Percentiles rank a stretch among this genome's conserved stretches.
phyloP scores from a whole-genome alignment of 73 alveolate genomes.

The Urostyla sp. region DNA sequence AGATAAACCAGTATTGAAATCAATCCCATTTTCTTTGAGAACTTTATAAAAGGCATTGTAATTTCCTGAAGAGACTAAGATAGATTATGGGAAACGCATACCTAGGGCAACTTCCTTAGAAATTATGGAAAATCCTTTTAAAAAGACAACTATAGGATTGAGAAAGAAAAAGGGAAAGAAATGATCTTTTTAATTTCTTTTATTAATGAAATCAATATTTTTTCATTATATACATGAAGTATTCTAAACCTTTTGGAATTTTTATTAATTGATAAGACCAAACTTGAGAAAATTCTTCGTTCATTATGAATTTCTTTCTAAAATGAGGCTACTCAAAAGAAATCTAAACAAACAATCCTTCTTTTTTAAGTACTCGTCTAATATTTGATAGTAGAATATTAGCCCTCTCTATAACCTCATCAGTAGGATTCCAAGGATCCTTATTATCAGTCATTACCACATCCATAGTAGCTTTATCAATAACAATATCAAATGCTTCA shows the following conservation, averaged over 20 bases:
- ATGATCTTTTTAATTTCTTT: too few species aligned
- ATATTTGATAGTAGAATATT: slow-evolving; percentile 1
- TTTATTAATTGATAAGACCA: slow-evolving; percentile 32
- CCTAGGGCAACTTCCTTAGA: too few species aligned
- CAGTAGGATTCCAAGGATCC: slow-evolving; percentile 58
- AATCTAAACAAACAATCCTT: slow-evolving; percentile 30
- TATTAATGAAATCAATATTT: too few species aligned
- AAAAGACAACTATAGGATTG: too few species aligned
- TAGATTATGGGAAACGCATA: background rate
- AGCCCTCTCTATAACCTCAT: slow-evolving; percentile 42
- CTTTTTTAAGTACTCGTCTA: slow-evolving; percentile 20
- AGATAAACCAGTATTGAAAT: background rate
- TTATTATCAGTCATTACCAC: slow-evolving; percentile 51
- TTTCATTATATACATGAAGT: slow-evolving; percentile 31
- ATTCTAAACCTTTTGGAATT: slow-evolving; percentile 30
- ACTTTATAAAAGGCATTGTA: slow-evolving; percentile 16
- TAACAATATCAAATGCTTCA: slow-evolving; percentile 29
- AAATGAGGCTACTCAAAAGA: slow-evolving; percentile 55
- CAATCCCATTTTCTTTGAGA: slow-evolving; percentile 4
- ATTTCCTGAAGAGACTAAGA: slow-evolving; percentile 10
- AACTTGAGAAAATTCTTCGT: slow-evolving; percentile 2
- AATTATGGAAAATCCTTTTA: too few species aligned
- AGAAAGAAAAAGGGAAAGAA: too few species aligned
- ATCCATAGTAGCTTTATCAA: slow-evolving; percentile 58
- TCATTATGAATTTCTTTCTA: slow-evolving; percentile 44